A percentile compares a stretch with the other conserved stretches of the same genome.
Evolutionary conservation across 2,329 filamentous ascomycete genomes (phyloP).

Genomic region (Cytospora mali): DNA sequence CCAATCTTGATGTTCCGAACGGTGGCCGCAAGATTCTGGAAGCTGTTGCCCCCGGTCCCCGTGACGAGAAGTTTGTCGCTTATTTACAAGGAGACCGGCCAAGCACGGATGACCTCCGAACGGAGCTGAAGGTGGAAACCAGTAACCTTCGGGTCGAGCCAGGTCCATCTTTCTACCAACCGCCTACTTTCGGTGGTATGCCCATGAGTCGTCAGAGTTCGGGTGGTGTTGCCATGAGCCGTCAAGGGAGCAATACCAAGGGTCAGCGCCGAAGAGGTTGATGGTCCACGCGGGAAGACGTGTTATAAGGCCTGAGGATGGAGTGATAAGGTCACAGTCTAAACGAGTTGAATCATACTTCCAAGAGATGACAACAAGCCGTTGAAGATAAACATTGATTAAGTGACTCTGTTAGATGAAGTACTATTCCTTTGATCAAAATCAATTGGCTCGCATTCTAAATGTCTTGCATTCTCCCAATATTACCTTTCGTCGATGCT

Average conservation of each 20-base stretch:
- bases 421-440: background rate
- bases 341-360: background rate
- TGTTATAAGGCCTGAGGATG: background rate
- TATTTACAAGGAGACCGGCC: slow-evolving; percentile 49
- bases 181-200: slow-evolving; percentile 40
- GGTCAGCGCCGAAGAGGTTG: slow-evolving; percentile 44
- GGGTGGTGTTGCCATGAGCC: slow-evolving; percentile 59
- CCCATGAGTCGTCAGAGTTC: slow-evolving; percentile 62
- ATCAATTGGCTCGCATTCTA: background rate
- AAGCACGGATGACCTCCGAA: slow-evolving; percentile 53
- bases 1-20: slow-evolving; percentile 57
- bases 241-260: slow-evolving; percentile 55
- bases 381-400: slow-evolving; percentile 6
- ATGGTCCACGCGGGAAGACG: background rate
- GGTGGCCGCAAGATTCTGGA: slow-evolving; percentile 60
- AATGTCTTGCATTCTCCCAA: background rate
- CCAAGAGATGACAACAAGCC: background rate
- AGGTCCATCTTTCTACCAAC: slow-evolving; percentile 41
- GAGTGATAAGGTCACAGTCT: background rate
- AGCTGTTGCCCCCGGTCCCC: slow-evolving; percentile 52
- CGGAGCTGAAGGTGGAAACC: slow-evolving; percentile 52
- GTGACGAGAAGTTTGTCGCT: slow-evolving; percentile 51
- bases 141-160: slow-evolving; percentile 43
- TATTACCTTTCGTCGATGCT: background rate
- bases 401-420: slow-evolving; percentile 8